Base-by-base conservation (phyloP, 495 filamentous ascomycete species). In the Penicillium waksmanii region DNA sequence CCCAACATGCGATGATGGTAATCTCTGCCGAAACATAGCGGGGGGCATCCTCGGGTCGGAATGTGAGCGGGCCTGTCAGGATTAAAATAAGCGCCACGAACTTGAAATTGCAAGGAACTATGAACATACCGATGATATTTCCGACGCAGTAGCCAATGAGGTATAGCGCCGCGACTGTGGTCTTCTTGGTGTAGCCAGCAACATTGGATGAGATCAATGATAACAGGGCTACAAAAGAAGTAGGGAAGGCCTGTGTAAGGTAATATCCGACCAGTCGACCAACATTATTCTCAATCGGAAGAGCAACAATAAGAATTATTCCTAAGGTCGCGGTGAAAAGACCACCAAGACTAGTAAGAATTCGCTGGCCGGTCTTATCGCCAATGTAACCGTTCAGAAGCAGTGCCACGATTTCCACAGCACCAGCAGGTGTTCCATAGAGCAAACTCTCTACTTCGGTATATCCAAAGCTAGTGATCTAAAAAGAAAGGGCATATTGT, bases 141-240 rank as follows among this genome's bases (percentile, higher is more conserved):
- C 46, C 46, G 3, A 47, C 78, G 55, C 85, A 87, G 55, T 88
- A 89, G 1, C 76, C 80, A 47, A 89, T 85, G n/a, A 91, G 67
- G 56, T 87, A 89, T 55, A 91, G 70, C 0, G 85, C 86, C 1
- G 86, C 86, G 4, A 88, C 82, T 0, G 87, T 89, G 0, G 87
- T 89, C 70, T 89, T 89, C 73, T 89, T 89, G 1, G 88, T 89
- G 66, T 87, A 89, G 31, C 87, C 86, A 3, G 87, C 84, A 1
- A 89, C 80, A 57, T 90, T 89, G 27, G 80, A 83, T 0, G 79
- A 79, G 46, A 88, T 83, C 47, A 88, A 71, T 7, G 83, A 82
- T 53, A 76, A 46, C 15, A 48, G 15, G n/a, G 46, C 46, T 9
- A 48, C 46, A 8, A 48, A 48, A 27, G 67, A 36, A 31, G 81